Conservation (phyloP, 2,329 filamentous ascomycete species). For the Trichoderma koningiopsis region DNA sequence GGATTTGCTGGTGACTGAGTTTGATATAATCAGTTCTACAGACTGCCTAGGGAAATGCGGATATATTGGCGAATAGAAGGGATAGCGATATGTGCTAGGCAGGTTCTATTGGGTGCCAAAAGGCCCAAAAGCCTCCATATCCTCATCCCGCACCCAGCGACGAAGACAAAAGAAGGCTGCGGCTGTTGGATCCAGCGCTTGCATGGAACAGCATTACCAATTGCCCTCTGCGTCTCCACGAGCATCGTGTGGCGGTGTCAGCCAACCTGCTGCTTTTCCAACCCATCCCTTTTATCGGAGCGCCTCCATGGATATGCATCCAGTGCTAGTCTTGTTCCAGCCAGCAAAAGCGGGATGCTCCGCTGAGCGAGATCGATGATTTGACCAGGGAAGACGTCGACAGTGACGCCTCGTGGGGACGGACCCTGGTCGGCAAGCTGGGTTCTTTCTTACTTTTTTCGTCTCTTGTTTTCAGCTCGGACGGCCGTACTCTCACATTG, state of each 20-base stretch:
- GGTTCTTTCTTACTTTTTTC: background rate
- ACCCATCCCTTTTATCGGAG: conserved; percentile 15
- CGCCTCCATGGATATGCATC: conserved; percentile 4
- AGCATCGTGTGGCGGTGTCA: conserved; percentile 10
- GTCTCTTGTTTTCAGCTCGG: background rate
- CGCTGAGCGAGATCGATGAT: conserved; percentile 22
- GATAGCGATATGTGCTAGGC: background rate
- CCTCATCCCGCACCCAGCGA: background rate
- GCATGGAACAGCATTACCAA: background rate
- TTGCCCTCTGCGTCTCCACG: background rate
- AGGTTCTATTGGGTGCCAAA: background rate
- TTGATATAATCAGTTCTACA: background rate
- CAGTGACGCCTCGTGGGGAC: conserved; percentile 21
- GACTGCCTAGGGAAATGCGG: background rate
- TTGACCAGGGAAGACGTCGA: conserved; percentile 10
- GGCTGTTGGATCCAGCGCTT: background rate
- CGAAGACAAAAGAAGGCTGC: background rate
- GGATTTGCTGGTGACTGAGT: background rate
- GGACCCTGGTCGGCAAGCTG: conserved; percentile 10
- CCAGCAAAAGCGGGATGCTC: conserved; percentile 5
- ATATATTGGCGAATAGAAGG: too few relatives aligned
- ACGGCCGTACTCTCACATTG: background rate
- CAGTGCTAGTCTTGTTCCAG: conserved; percentile 8
- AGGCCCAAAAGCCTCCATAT: background rate
- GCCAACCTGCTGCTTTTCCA: background rate